A percentile compares a stretch with the other conserved stretches of the same genome.
phyloP scores from a whole-genome alignment of 345 rosid species.

The Ricinus communis region DNA sequence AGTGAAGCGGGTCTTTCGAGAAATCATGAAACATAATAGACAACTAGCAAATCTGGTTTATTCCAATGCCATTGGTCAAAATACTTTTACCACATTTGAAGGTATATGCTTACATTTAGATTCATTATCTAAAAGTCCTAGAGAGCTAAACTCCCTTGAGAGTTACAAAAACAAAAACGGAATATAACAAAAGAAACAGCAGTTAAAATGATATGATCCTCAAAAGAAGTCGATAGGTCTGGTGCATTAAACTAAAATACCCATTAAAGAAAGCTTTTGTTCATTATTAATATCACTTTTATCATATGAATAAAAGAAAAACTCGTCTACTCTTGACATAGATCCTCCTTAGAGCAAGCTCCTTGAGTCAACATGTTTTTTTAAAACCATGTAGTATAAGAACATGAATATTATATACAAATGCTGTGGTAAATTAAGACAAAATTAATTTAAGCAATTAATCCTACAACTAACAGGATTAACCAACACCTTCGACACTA shows the following conservation, averaged over 20 bases:
- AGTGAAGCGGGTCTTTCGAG: not conserved
- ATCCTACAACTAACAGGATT: not conserved
- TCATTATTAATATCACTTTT: not conserved
- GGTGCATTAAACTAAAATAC: not conserved
- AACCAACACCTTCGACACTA: not conserved
- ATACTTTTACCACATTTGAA: not conserved
- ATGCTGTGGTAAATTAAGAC: not conserved
- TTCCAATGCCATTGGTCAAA: not conserved
- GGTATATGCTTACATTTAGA: not conserved
- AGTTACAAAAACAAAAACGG: not conserved
- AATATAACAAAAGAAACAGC: not conserved
- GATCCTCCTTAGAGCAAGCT: not conserved
- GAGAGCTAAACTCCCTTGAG: not conserved
- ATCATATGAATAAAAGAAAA: not conserved
- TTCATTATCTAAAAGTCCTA: not conserved
- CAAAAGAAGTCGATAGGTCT: not conserved
- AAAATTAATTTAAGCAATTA: not conserved
- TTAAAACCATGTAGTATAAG: not conserved
- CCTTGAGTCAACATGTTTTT: not conserved
- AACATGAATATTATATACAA: not conserved
- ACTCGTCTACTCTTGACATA: not conserved
- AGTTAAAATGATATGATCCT: not conserved
- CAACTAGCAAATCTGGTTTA: not conserved
- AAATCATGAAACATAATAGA: not conserved
- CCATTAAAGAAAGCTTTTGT: no score